A percentile compares a stretch with the other conserved stretches of the same genome.
phyloP scores from a whole-genome alignment of 1,284 basidiomycete genomes.

The Trametes polyzona region DNA sequence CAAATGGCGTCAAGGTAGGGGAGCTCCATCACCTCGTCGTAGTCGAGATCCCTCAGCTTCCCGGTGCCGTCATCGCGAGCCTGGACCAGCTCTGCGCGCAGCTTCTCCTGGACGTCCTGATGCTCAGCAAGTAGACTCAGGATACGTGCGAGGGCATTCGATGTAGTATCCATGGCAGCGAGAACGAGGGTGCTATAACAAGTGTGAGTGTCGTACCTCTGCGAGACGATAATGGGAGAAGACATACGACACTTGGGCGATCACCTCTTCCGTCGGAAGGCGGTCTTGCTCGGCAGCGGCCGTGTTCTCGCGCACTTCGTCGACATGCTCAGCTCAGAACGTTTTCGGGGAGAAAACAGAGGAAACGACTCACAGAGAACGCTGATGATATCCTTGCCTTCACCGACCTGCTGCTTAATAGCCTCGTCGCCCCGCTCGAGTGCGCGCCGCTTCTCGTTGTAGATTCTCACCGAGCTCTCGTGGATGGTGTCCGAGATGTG shows the following conservation, averaged over 20 bases:
- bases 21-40: conserved; percentile 21
- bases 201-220: background rate
- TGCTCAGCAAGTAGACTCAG: conserved; percentile 15
- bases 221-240: background rate
- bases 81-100: conserved; percentile 17
- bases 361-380: conserved; percentile 25
- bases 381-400: conserved; percentile 36
- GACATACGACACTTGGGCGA: conserved; percentile 31
- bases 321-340: no score
- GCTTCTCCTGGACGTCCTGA: conserved; percentile 14
- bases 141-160: conserved; percentile 22
- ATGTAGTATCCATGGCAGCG: conserved; percentile 24
- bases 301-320: conserved; percentile 32
- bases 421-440: conserved; percentile 29
- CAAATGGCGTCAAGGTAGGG: conserved; percentile 26
- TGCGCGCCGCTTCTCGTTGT: conserved; percentile 25
- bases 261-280: conserved; percentile 29
- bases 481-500: conserved; percentile 40
- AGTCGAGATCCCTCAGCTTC: conserved; percentile 8
- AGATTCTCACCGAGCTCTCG: conserved; percentile 17
- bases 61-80: conserved; percentile 13
- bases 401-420: conserved; percentile 27
- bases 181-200: conserved; percentile 15
- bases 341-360: no score
- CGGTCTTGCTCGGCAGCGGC: conserved; percentile 23